Conservation (phyloP, 2,329 filamentous ascomycete genomes). For the Orbilia javanica region DNA sequence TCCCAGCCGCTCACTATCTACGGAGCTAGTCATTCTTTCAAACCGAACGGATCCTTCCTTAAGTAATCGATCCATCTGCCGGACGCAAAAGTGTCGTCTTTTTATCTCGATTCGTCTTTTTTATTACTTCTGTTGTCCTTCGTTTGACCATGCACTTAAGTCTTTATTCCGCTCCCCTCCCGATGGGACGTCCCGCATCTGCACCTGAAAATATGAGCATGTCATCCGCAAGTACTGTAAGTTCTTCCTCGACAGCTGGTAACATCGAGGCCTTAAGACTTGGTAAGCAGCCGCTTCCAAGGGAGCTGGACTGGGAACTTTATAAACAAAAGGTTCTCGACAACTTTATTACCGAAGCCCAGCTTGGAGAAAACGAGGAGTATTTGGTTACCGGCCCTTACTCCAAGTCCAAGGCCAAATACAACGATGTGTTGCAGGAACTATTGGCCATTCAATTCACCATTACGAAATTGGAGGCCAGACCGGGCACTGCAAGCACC, state of each 20-base stretch:
- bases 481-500: constrained; percentile 38
- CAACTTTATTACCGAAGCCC: constrained; percentile 31
- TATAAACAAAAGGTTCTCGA: constrained; percentile 50
- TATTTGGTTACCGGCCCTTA: constrained; percentile 38
- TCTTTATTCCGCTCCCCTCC: background rate
- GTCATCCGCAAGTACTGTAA: constrained; percentile 26
- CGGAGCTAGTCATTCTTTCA: constrained; percentile 4
- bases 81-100: constrained; percentile 9
- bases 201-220: constrained; percentile 33
- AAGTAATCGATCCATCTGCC: constrained; percentile 28
- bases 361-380: constrained; percentile 46
- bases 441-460: constrained; percentile 36
- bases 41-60: constrained; percentile 1
- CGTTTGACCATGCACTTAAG: background rate
- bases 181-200: constrained; percentile 22
- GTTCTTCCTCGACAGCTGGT: constrained; percentile 5
- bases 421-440: constrained; percentile 57
- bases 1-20: constrained; percentile 6
- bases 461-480: constrained; percentile 37
- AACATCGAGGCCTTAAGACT: constrained; percentile 26
- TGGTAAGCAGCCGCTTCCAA: constrained; percentile 47
- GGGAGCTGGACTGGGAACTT: constrained; percentile 43
- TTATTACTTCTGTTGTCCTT: constrained; percentile 3
- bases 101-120: constrained; percentile 2
- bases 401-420: constrained; percentile 33